Evolutionary conservation across 176 grass and related monocot genomes (phyloP).

Genomic region (Oryza coarctata): DNA sequence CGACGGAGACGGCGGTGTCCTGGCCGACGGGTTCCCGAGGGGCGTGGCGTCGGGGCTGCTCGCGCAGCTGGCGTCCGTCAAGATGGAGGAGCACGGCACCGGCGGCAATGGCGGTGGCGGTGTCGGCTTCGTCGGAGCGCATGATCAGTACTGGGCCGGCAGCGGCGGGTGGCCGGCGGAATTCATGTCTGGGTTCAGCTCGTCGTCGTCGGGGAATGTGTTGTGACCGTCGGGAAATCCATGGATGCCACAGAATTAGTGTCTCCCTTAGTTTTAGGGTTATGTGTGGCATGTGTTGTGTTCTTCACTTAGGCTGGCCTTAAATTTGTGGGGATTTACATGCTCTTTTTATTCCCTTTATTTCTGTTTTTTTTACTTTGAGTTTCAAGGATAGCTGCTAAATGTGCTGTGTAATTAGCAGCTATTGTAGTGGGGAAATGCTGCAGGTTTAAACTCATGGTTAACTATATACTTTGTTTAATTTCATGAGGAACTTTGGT

Average conservation of each 20-base stretch:
- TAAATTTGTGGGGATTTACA: constrained; percentile 26
- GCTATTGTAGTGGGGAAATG: constrained; percentile 34
- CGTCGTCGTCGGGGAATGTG: constrained; percentile 75
- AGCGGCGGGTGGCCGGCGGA: constrained; percentile 63
- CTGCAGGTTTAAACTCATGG: constrained; percentile 37
- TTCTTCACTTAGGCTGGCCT: constrained; percentile 26
- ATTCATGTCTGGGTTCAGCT: constrained; percentile 81
- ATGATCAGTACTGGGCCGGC: constrained; percentile 71
- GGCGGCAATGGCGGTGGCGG: neutral
- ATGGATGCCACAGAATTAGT: constrained; percentile 26
- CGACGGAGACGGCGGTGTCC: constrained; percentile 38
- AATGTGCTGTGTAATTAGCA: constrained; percentile 21
- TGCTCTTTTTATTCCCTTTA: neutral
- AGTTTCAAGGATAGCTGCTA: constrained; percentile 26
- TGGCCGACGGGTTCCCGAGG: constrained; percentile 53
- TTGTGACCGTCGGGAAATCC: constrained; percentile 37
- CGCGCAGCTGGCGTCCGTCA: constrained; percentile 83
- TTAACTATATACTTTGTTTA: constrained; percentile 60
- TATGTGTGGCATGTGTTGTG: constrained; percentile 12
- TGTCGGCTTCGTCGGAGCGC: constrained; percentile 30
- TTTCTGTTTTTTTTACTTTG: neutral
- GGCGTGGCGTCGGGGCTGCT: constrained; percentile 65
- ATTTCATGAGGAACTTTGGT: constrained; percentile 45
- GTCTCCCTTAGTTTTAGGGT: constrained; percentile 38
- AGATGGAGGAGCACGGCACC: constrained; percentile 78